Percentiles rank a stretch among this genome's conserved stretches.
These are phyloP conservation scores for Stropharia rugosoannulata DNA, from an alignment of 768 basidiomycete species.

Conservation along the genomic window DNA sequence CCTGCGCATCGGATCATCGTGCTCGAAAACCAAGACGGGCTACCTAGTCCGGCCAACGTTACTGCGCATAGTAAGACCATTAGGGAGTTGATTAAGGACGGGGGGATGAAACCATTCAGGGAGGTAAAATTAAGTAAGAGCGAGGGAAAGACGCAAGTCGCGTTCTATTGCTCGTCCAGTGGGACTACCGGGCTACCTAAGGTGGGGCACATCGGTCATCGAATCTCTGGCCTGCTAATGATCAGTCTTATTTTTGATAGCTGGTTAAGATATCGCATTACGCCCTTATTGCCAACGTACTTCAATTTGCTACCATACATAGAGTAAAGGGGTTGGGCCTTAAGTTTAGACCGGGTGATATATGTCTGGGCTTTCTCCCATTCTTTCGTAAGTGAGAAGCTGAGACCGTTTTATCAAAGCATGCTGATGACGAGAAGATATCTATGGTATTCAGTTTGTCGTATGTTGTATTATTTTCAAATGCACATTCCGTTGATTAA, in stretches of 20 bases:
- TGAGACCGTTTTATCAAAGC: neutral
- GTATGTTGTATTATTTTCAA: neutral
- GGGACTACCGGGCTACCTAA: slow-evolving; percentile 9
- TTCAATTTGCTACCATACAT: slow-evolving; percentile 1
- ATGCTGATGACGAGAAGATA: neutral
- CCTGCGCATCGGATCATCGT: slow-evolving; percentile 1
- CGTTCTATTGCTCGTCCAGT: slow-evolving; percentile 9
- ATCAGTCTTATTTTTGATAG: neutral
- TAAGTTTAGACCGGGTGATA: slow-evolving; percentile 5
- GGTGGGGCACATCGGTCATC: neutral
- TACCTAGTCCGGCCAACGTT: neutral
- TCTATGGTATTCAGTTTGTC: slow-evolving; percentile 5
- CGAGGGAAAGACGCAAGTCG: slow-evolving; percentile 7
- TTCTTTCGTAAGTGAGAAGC: slow-evolving; percentile 5
- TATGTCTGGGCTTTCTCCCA: slow-evolving; percentile 7
- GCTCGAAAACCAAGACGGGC: slow-evolving; percentile 4
- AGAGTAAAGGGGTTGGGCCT: slow-evolving; percentile 1
- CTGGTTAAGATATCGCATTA: slow-evolving; percentile 9
- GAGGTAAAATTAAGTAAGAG: neutral
- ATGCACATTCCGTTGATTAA: too few species aligned
- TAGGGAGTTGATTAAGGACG: slow-evolving; percentile 1
- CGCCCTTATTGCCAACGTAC: slow-evolving; percentile 5
- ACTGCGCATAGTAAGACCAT: neutral
- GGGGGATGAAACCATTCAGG: neutral
- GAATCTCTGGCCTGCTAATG: neutral